Evolutionary conservation across 345 rosid species (phyloP).

Genomic region (Lepidium aucheri): DNA sequence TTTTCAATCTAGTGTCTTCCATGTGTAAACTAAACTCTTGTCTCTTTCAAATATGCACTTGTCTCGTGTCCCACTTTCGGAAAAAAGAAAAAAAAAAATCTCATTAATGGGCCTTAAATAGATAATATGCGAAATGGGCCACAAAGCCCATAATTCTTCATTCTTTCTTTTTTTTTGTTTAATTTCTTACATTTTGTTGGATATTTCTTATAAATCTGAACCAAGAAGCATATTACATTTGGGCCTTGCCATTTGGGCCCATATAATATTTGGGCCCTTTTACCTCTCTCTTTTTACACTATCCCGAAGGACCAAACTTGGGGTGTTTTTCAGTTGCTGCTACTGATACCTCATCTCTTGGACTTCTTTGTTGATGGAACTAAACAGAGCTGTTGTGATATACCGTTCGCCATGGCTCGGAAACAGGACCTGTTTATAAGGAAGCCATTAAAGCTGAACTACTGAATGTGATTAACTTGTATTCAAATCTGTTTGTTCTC

Average conservation of each 20-base stretch:
- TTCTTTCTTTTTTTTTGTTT: too few relatives aligned
- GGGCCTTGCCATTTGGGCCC: too few relatives aligned
- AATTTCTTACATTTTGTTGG: too few relatives aligned
- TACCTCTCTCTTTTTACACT: neutral
- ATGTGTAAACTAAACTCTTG: neutral
- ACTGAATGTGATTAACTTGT: neutral
- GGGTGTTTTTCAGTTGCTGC: neutral
- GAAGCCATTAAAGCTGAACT: neutral
- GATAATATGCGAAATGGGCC: too few relatives aligned
- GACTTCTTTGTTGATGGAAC: constrained; percentile 57
- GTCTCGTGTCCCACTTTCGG: too few relatives aligned
- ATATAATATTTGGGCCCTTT: too few relatives aligned
- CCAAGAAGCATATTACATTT: too few relatives aligned
- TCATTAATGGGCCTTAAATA: neutral
- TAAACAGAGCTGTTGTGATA: constrained; percentile 62
- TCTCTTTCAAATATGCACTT: neutral
- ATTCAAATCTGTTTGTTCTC: neutral
- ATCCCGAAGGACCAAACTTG: neutral
- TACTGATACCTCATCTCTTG: constrained; percentile 41
- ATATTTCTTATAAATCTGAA: too few relatives aligned
- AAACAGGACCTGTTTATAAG: constrained; percentile 53
- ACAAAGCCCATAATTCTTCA: too few relatives aligned
- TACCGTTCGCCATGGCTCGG: constrained; percentile 91
- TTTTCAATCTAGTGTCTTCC: neutral
- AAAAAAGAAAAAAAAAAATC: too few relatives aligned